phyloP scores from a whole-genome alignment of 495 filamentous ascomycete genomes.

The Penicillium waksmanii region DNA sequence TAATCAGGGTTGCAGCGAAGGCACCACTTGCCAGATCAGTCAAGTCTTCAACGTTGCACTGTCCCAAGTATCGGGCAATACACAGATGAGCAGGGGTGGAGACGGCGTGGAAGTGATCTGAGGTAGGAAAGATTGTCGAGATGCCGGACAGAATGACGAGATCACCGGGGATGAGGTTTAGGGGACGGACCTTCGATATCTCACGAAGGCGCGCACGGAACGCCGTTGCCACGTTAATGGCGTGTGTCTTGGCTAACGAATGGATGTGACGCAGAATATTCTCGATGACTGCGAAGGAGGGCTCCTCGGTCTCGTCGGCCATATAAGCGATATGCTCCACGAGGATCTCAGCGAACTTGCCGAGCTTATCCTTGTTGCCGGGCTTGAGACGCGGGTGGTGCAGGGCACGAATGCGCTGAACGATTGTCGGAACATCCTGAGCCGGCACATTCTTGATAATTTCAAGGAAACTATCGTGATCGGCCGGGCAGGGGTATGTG shows the following conservation, averaged over 20 bases:
- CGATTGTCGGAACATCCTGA: constrained; percentile 71
- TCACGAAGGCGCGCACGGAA: constrained; percentile 74
- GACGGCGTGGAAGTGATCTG: constrained; percentile 94
- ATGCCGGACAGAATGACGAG: constrained; percentile 81
- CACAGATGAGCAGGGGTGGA: constrained; percentile 83
- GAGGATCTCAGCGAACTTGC: constrained; percentile 71
- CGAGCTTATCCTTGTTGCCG: constrained; percentile 83
- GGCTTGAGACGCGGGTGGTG: constrained; percentile 85
- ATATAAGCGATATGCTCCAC: constrained; percentile 78
- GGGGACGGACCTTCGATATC: constrained; percentile 61
- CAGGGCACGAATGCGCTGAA: constrained; percentile 84
- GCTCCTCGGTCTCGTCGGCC: constrained; percentile 51
- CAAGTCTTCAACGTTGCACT: constrained; percentile 66
- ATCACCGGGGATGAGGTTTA: constrained; percentile 70
- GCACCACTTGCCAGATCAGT: constrained; percentile 71
- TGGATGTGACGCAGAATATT: constrained; percentile 78
- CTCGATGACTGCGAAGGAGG: constrained; percentile 65
- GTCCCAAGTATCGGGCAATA: constrained; percentile 80
- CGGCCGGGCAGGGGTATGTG: constrained; percentile 82
- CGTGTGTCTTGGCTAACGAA: constrained; percentile 81
- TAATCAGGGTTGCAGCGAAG: constrained; percentile 74
- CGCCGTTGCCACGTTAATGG: constrained; percentile 71
- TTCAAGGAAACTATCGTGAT: constrained; percentile 71
- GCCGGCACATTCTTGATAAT: constrained; percentile 61
- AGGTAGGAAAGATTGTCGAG: constrained; percentile 85